A percentile compares a stretch with the other conserved stretches of the same genome.
phyloP scores from a whole-genome alignment of 148 eudicot genomes.

The Silene latifolia region DNA sequence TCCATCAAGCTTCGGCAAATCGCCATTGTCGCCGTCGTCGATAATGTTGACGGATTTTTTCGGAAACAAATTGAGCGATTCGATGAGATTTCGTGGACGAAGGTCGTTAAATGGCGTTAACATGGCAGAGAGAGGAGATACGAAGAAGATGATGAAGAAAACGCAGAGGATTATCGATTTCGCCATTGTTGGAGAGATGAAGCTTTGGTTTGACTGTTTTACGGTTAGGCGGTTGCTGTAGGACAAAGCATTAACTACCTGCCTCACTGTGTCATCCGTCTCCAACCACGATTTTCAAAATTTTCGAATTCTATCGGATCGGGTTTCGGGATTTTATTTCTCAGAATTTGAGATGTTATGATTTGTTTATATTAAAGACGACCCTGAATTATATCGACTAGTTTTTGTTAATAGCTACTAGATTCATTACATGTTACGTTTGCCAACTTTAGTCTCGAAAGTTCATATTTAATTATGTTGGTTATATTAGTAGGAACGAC shows the following conservation, averaged over 20 bases:
- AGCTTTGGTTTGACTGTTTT: background rate
- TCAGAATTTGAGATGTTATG: no score
- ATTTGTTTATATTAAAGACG: no score
- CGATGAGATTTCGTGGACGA: constrained; percentile 41
- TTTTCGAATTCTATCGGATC: no score
- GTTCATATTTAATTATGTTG: no score
- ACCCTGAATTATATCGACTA: no score
- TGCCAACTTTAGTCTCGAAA: no score
- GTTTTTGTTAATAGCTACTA: no score
- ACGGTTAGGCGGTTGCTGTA: background rate
- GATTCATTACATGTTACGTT: no score
- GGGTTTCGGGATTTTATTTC: no score
- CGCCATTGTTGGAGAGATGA: constrained; percentile 22
- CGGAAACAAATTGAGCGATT: constrained; percentile 74
- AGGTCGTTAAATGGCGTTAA: constrained; percentile 2
- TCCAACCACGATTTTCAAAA: no score
- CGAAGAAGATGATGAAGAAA: constrained; percentile 15
- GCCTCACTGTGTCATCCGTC: background rate
- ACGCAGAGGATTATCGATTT: background rate
- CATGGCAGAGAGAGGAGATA: constrained; percentile 25
- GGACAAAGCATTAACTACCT: background rate
- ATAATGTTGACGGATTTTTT: constrained; percentile 44
- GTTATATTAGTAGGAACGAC: no score
- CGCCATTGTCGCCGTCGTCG: constrained; percentile 17
- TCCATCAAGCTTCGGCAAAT: constrained; percentile 4